Evolutionary conservation across 2,329 filamentous ascomycete species (phyloP), one percentile per base, ranked within the genome.

Genomic region (Venturia oleaginea): DNA sequence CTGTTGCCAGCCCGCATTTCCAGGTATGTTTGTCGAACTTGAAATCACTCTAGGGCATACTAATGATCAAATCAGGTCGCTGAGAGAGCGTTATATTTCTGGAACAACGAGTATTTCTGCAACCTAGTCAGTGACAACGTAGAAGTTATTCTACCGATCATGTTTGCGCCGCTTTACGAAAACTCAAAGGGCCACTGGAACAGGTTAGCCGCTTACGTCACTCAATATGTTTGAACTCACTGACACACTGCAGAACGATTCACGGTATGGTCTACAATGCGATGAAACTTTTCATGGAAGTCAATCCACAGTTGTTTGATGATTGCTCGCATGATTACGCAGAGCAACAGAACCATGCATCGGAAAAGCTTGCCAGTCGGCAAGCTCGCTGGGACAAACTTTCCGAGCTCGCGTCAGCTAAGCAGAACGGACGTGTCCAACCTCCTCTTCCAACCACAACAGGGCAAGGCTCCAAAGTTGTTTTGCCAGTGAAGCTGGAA

Each of bases 21-120:
- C 94, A 99, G 81, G 84, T 84, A 74, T 55, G 76, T 69, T 27
- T 59, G 34, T 51, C 15, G 22, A 15, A 27, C 27, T 27, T 15
- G 10, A 4, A 24, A 27, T 11, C 11, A 17, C 3, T 51, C 17
- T 30, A 6, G 46, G 22, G 13, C 10, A 51, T 3, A 27, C 54
- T 59, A 51, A 51, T 37, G 15, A 42, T 24, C 46, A 54, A 40
- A 24, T 40, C 67, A 86, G 84, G 94, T 99, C 65, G 94, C 94
- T 22, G 94, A 99, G 79, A 87, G 94, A 69, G 94, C 94, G 5
- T 83, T 99, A 34, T 99, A 99, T 79, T 99, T 99, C 80, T 99
- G 94, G 94, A 99, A 99, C 82, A 99, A 99, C 73, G 94, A 99
- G 76, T 99, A 99, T 76, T 99, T 99, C 79, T 99, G 94, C 82